Percentiles rank a stretch among this genome's conserved stretches.
phyloP scores from a whole-genome alignment of 2,329 filamentous ascomycete genomes.

The Capronia coronata region DNA sequence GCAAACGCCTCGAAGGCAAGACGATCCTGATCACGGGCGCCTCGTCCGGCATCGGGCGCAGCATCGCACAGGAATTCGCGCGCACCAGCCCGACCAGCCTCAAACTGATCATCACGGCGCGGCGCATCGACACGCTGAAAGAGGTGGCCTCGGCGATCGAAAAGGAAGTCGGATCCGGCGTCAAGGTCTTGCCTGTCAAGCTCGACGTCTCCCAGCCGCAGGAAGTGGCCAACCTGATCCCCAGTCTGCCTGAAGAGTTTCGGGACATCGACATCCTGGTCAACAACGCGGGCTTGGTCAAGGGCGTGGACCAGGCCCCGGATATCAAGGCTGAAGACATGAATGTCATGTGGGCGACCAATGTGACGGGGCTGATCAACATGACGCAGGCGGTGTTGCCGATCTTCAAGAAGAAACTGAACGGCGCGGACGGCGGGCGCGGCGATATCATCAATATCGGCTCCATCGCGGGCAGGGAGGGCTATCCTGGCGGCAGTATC shows the following conservation, averaged over 20 bases:
- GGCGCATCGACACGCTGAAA: slow-evolving; percentile 70
- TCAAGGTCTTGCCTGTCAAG: slow-evolving; percentile 74
- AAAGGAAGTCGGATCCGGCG: slow-evolving; percentile 67
- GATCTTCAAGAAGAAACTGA: slow-evolving; percentile 60
- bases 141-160: slow-evolving; percentile 70
- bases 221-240: slow-evolving; percentile 67
- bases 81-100: slow-evolving; percentile 72
- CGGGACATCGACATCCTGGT: slow-evolving; percentile 80
- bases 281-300: slow-evolving; percentile 93
- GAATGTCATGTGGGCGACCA: slow-evolving; percentile 80
- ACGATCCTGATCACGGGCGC: slow-evolving; percentile 88
- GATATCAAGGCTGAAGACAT: slow-evolving; percentile 78
- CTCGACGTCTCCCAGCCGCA: slow-evolving; percentile 78
- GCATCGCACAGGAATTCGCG: slow-evolving; percentile 80
- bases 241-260: slow-evolving; percentile 70
- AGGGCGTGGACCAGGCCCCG: slow-evolving; percentile 77
- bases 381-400: slow-evolving; percentile 89
- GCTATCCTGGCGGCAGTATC: slow-evolving; percentile 78
- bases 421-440: slow-evolving; percentile 56
- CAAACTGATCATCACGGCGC: slow-evolving; percentile 81
- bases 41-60: slow-evolving; percentile 78
- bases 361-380: slow-evolving; percentile 90
- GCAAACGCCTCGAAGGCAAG: slow-evolving; percentile 84
- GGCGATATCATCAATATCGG: slow-evolving; percentile 97
- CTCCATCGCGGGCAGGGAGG: slow-evolving; percentile 81